Evolutionary conservation across 2,329 filamentous ascomycete genomes (phyloP), one percentile per base, ranked within the genome.

Genomic region (Cercospora sp.): DNA sequence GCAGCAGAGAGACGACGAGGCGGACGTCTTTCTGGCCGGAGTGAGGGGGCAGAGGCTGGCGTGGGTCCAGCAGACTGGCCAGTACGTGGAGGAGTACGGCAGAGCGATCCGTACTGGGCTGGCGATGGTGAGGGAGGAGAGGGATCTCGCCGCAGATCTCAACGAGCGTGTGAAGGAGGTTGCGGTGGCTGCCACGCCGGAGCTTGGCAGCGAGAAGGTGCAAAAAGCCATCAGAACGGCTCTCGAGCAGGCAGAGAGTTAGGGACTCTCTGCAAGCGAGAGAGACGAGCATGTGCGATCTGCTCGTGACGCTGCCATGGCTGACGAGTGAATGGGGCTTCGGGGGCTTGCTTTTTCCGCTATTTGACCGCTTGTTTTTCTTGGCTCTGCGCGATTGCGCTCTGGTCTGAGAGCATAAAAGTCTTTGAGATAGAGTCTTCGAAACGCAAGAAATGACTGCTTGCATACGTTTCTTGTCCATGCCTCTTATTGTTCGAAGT

Each of bases 271-370:
- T 28, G 28, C 3, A 5, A 23, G n/a, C 28, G 16, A 58, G 28
- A 36, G n/a, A 23, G 55, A 31, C 31, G 55, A 58, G 55, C 7
- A 31, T 28, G 55, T 58, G 55, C 10, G 55, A 2, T 3, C 28
- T 36, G 55, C 55, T 31, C 55, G 55, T 28, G 55, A 58, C 28
- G 55, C 55, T 23, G 55, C 28, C 55, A 31, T 58, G 55, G 55
- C 55, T 36, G 33, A 20, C 33, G 16, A 61, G 33, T 42, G 40
- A 20, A 18, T 3, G 59, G 16, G 23, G 4, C 5, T 28, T 45
- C 10, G 20, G 18, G n/a, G 36, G 36, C n/a, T 13, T 20, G 23
- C 18, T 5, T 9, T 20, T 16, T 58, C n/a, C 31, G 7, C 26
- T 28, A 18, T 13, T 53, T 28, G 48, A 53, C 12, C 23, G 20